phyloP scores from a whole-genome alignment of 169 alveolate species.

The Perkinsus marinus region DNA sequence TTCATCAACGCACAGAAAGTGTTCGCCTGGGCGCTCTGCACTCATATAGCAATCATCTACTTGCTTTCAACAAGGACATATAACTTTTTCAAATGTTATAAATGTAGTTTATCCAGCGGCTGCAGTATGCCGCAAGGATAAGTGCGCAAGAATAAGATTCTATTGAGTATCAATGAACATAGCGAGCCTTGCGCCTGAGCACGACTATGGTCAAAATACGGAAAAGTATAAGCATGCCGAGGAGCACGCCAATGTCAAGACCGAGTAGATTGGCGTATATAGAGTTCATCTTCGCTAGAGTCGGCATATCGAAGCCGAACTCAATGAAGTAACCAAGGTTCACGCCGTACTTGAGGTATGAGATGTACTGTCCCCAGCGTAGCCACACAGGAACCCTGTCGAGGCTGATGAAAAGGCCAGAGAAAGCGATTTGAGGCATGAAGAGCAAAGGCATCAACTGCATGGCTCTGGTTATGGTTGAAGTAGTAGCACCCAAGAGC shows the following conservation, averaged over 20 bases:
- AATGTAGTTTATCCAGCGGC: not conserved
- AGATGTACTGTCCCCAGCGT: conserved; percentile 38
- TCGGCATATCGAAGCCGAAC: not conserved
- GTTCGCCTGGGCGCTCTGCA: too few species aligned
- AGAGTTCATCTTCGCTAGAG: not conserved
- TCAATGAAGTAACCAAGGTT: not conserved
- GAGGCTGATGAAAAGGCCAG: conserved; percentile 49
- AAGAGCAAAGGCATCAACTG: conserved; percentile 25
- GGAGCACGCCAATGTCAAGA: not conserved
- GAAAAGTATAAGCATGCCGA: not conserved
- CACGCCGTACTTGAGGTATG: conserved; percentile 41
- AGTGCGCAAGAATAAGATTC: not conserved
- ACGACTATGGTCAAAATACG: not conserved
- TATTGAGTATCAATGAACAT: not conserved
- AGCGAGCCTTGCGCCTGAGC: not conserved
- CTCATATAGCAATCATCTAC: not conserved
- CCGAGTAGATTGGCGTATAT: not conserved
- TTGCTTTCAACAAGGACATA: not conserved
- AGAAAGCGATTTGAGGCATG: conserved; percentile 35
- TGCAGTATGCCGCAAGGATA: not conserved
- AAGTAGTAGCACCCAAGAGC: not conserved
- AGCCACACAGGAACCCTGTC: conserved; percentile 44
- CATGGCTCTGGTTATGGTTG: not conserved
- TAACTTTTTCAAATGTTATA: not conserved
- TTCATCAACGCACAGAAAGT: too few species aligned